A percentile compares a stretch with the other conserved stretches of the same genome.
Conservation (phyloP, 495 filamentous ascomycete species). For the Neurospora pannonica region DNA sequence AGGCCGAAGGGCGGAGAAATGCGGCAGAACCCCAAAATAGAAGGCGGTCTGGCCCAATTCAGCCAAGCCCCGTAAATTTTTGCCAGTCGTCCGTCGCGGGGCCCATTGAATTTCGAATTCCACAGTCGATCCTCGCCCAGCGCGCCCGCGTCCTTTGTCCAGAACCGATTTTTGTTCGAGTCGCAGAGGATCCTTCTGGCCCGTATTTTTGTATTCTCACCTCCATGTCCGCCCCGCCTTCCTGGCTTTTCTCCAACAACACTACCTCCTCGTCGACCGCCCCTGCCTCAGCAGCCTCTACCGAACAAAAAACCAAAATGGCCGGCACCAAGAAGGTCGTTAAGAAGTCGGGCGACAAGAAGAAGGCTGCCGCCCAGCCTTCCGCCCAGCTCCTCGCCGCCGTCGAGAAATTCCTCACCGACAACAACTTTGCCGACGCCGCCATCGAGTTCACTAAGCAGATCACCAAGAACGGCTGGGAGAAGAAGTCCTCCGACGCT, state of each 20-base stretch:
- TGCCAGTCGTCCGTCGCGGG: not conserved
- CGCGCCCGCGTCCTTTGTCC: conserved; percentile 1
- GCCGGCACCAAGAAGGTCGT: conserved; percentile 17
- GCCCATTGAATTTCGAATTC: not conserved
- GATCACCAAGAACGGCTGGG: conserved; percentile 36
- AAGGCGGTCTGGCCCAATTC: conserved; percentile 12
- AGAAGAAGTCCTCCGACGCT: conserved; percentile 18
- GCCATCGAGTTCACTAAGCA: conserved; percentile 52
- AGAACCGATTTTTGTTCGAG: not conserved
- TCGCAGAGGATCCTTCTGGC: not conserved
- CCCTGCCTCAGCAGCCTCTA: not conserved
- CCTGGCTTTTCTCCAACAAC: conserved; percentile 41
- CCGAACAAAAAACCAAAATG: not conserved
- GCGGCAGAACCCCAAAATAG: conserved; percentile 8
- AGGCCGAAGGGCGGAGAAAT: not conserved
- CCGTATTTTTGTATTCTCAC: not conserved
- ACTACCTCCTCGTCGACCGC: conserved; percentile 6
- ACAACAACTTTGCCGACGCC: conserved; percentile 52
- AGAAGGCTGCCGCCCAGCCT: conserved; percentile 22
- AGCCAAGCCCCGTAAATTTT: conserved; percentile 2
- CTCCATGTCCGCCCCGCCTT: conserved; percentile 27
- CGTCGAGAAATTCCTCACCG: conserved; percentile 56
- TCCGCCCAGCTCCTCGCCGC: conserved; percentile 53
- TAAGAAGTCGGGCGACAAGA: conserved; percentile 15
- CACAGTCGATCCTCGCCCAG: not conserved